Base-by-base conservation (phyloP, 495 filamentous ascomycete genomes). In the Trichoderma parareesei region DNA sequence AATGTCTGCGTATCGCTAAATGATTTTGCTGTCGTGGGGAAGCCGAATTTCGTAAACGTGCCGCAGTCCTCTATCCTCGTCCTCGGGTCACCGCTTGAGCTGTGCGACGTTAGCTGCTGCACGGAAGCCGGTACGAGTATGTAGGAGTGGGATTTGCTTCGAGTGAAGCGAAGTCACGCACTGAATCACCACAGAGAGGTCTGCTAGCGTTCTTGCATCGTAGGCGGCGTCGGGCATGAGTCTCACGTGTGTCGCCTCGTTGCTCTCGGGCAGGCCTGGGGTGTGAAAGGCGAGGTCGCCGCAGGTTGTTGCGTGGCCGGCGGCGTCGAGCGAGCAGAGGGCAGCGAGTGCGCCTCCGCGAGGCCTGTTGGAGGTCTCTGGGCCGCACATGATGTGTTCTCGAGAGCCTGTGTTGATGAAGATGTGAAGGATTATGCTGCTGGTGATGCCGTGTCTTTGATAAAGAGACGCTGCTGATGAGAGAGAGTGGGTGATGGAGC, bases 21-120 rank as follows among this genome's bases (percentile, higher is more conserved):
- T 46, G 38, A 18, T 0, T 33, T 4, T 14, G 64, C 41, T 3
- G 33, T 38, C 2, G 38, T 40, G 57, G 64, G 65, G 46, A 44
- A 68, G 55, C 65, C 67, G 61, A 80, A 76, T 18, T 73, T 72
- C 37, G 73, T 68, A 37, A 78, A 68, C 7, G 75, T 65, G 0
- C 76, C 75, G 48, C 74, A 73, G 40, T 75, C 75, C 9, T 67
- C 63, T 37, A 74, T 65, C 10, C 67, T 70, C 10, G 38, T 68
- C 2, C 68, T 71, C 18, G 74, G 49, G 63, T 81, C 78, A 0
- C 78, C 78, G 18, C 71, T 76, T 18, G 72, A 37, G 44, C 78
- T 81, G 38, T 60, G 42, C 1, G 33, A 27, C 14, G 49, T 63
- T 43, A 49, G 64, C 63, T 37, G 3, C 13, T 37, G 10, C n/a